phyloP scores from a whole-genome alignment of 1,139 yeast genomes.

The Yamadazyma oceani region DNA sequence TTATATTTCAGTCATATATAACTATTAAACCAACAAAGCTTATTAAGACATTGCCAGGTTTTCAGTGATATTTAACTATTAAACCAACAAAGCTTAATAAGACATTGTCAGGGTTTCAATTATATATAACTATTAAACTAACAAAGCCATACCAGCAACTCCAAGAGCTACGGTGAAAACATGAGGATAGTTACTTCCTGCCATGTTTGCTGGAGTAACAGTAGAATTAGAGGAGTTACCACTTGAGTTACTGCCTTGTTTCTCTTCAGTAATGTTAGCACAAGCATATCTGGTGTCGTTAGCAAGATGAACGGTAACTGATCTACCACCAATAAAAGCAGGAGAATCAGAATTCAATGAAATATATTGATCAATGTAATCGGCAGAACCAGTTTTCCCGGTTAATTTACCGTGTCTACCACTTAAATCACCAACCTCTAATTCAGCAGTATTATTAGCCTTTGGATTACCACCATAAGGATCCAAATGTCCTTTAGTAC shows the following conservation, averaged over 20 bases:
- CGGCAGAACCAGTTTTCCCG: slow-evolving; percentile 23
- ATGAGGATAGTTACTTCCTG: neutral
- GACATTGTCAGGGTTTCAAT: too few species aligned
- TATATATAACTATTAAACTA: too few species aligned
- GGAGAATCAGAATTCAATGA: slow-evolving; percentile 36
- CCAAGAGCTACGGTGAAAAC: neutral
- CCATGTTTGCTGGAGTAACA: neutral
- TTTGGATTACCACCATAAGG: slow-evolving; percentile 37
- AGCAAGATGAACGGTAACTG: slow-evolving; percentile 38
- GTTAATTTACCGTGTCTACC: slow-evolving; percentile 39
- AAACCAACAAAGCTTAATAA: too few species aligned
- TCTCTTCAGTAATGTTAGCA: slow-evolving; percentile 34
- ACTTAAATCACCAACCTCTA: slow-evolving; percentile 43
- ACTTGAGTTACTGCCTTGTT: neutral
- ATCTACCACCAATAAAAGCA: slow-evolving; percentile 38
- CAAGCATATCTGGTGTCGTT: slow-evolving; percentile 39
- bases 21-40: too few species aligned
- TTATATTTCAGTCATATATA: too few species aligned
- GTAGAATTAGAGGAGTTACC: neutral
- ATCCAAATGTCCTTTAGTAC: slow-evolving; percentile 38
- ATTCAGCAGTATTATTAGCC: slow-evolving; percentile 25
- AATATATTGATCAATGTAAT: slow-evolving; percentile 36
- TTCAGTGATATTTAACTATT: too few species aligned
- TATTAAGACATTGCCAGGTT: too few species aligned
- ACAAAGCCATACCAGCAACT: neutral